Conservation (phyloP, 768 basidiomycete genomes). For the Mycena galericulata region DNA sequence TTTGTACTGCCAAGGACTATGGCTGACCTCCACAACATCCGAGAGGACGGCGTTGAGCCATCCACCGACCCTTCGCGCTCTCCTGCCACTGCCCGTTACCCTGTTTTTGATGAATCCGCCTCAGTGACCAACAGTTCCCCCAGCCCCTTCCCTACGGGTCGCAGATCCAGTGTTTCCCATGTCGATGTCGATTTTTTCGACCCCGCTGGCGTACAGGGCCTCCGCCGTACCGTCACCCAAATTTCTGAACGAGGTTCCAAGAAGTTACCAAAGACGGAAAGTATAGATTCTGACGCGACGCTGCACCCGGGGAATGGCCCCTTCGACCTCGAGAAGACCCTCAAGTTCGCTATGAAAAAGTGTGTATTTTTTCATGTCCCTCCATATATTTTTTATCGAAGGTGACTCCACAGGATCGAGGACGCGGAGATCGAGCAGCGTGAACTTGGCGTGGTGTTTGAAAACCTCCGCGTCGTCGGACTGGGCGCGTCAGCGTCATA, state of each 20-base stretch:
- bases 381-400: background rate
- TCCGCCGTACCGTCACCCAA: constrained; percentile 39
- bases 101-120: constrained; percentile 1
- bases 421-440: constrained; percentile 48
- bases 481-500: constrained; percentile 55
- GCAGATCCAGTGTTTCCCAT: constrained; percentile 38
- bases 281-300: constrained; percentile 36
- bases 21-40: constrained; percentile 30
- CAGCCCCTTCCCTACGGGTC: background rate
- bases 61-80: constrained; percentile 19
- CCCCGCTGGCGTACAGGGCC: constrained; percentile 52
- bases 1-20: too few species aligned
- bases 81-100: background rate
- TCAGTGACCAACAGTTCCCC: background rate
- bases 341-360: constrained; percentile 42
- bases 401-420: constrained; percentile 43
- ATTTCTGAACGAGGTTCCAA: constrained; percentile 20
- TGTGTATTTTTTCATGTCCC: constrained; percentile 26
- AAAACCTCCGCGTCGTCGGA: constrained; percentile 65
- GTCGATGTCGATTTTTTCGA: constrained; percentile 61
- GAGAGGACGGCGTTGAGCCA: constrained; percentile 19
- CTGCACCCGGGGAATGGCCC: constrained; percentile 41
- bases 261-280: background rate
- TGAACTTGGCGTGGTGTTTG: constrained; percentile 63
- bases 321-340: constrained; percentile 46